Evolutionary conservation across 148 eudicot species (phyloP), one percentile per base, ranked within the genome.

Genomic region (Simmondsia chinensis): DNA sequence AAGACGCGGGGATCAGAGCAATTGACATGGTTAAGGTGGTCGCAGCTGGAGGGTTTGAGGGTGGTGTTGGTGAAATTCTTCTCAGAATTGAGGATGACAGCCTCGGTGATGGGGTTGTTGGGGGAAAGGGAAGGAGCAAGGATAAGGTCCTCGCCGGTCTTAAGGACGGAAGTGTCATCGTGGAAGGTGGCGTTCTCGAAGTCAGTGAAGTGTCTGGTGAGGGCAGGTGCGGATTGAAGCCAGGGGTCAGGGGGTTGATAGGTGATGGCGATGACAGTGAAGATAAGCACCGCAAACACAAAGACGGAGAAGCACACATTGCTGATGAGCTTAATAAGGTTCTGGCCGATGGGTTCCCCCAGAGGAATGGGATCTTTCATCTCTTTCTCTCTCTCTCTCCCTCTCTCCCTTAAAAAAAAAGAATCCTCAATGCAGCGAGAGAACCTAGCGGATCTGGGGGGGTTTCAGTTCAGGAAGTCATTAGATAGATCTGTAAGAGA

Each of bases 231-330:
- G 0, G 97, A 85, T 16, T 79, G 78, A 5, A 70, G 75, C 97
- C 97, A 91, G 26, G 97, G 97, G 51, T 91, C 97, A 21, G 97
- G 97, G 21, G 97, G 94, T 66, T 91, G 85, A 71, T 91, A 91
- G 8, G 94, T 79, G 32, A 85, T 76, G 12, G 97, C 94, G 33
- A 91, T 74, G 12, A 85, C 85, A 3, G 95, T 85, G 13, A 79
- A 40, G 5, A 81, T 61, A 13, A 91, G 71, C 1, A 91, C 97
- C 5, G 70, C 56, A 50, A 91, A 85, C 1, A 91, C 97, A 39
- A 91, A 91, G 2, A 73, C 76, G 17, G 95, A 91, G 76, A 91
- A 91, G 39, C 94, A 85, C 33, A 79, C 76, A 62, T 91, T 91
- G 72, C 95, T 91, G 25, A 85, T 79, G 23, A 76, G 71, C 71